Evolutionary conservation across 306 rosid species (phyloP).

Genomic region (Comarum palustre): DNA sequence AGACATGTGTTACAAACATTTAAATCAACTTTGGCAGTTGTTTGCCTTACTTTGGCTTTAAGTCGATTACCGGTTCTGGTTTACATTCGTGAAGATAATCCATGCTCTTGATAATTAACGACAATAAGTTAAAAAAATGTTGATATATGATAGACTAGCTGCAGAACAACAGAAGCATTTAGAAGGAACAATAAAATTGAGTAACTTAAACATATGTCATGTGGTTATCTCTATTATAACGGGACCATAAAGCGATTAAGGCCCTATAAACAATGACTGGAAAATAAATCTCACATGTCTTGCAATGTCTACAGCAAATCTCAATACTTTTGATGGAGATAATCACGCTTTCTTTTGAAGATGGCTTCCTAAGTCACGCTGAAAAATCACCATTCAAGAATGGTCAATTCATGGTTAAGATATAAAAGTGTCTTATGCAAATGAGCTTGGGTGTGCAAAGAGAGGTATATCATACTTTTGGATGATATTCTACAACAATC

Average conservation of each 20-base stretch:
- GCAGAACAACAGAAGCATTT: slow-evolving; percentile 3
- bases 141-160: slow-evolving; percentile 22
- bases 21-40: slow-evolving; percentile 51
- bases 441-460: neutral
- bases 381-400: slow-evolving; percentile 32
- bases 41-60: slow-evolving; percentile 97
- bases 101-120: slow-evolving; percentile 74
- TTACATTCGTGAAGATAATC: slow-evolving; percentile 98
- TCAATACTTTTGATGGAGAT: slow-evolving; percentile 78
- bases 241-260: slow-evolving; percentile 2
- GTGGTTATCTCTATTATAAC: neutral
- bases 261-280: slow-evolving; percentile 17
- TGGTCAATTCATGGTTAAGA: slow-evolving; percentile 26
- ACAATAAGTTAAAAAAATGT: slow-evolving; percentile 27
- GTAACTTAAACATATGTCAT: neutral
- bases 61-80: slow-evolving; percentile 90
- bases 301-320: slow-evolving; percentile 85
- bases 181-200: slow-evolving; percentile 18
- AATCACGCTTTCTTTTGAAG: slow-evolving; percentile 89
- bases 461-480: slow-evolving; percentile 58
- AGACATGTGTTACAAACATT: slow-evolving; percentile 24
- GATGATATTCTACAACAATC: slow-evolving; percentile 89
- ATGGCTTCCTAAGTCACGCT: slow-evolving; percentile 89
- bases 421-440: neutral
- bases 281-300: slow-evolving; percentile 56